Percentiles rank a stretch among this genome's conserved stretches.
Conservation (phyloP, 2,329 filamentous ascomycete genomes). For the Fusarium sacchari region DNA sequence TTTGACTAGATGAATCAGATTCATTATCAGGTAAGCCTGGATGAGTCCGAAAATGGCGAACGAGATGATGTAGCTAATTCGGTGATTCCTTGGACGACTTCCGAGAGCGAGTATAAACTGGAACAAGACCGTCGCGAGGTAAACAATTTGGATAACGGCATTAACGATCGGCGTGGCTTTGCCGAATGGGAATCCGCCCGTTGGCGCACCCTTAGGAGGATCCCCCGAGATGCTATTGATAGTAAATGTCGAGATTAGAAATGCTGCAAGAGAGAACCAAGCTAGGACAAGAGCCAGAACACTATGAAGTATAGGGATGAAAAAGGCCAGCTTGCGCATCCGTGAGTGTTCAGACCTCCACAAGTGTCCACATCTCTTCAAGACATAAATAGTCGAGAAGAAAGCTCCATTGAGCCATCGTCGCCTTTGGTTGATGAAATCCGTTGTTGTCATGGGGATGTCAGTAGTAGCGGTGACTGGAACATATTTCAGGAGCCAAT, state of each 20-base stretch:
- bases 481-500: not conserved
- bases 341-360: not conserved
- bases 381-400: constrained; percentile 1
- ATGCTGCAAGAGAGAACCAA: constrained; percentile 16
- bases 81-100: not conserved
- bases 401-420: constrained; percentile 7
- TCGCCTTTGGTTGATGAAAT: constrained; percentile 1
- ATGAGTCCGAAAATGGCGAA: constrained; percentile 16
- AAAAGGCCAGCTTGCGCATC: not conserved
- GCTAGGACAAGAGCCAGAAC: constrained; percentile 2
- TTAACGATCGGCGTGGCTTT: constrained; percentile 12
- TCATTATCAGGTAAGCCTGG: constrained; percentile 8
- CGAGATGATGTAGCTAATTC: constrained; percentile 4
- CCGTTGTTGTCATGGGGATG: not conserved
- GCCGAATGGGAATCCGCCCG: constrained; percentile 14
- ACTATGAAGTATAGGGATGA: not conserved
- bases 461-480: not conserved
- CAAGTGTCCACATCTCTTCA: not conserved
- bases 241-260: constrained; percentile 7
- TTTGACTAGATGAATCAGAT: not conserved
- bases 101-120: constrained; percentile 24
- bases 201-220: not conserved
- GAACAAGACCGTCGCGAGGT: not conserved
- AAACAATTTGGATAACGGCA: not conserved
- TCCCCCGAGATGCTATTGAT: constrained; percentile 13